phyloP scores from a whole-genome alignment of 2,329 filamentous ascomycete species.

The Fusarium aywerte region DNA sequence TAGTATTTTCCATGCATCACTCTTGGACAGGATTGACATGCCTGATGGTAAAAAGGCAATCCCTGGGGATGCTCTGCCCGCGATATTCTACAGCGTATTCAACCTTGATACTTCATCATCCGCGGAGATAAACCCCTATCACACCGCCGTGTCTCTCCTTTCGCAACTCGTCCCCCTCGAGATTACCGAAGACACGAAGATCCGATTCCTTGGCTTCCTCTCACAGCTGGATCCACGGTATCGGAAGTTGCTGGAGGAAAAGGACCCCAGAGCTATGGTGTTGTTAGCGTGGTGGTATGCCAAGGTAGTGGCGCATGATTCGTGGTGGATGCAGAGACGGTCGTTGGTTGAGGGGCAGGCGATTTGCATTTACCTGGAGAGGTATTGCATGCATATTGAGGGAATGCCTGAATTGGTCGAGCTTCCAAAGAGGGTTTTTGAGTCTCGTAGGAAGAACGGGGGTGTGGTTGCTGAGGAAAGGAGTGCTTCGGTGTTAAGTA shows the following conservation, averaged over 20 bases:
- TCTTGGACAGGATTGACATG: slow-evolving; percentile 6
- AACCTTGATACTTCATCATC: slow-evolving; percentile 35
- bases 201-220: slow-evolving; percentile 61
- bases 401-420: slow-evolving; percentile 30
- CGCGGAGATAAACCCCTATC: slow-evolving; percentile 48
- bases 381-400: slow-evolving; percentile 20
- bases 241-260: slow-evolving; percentile 57
- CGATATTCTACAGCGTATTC: slow-evolving; percentile 48
- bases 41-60: slow-evolving; percentile 30
- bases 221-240: slow-evolving; percentile 57
- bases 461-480: not conserved
- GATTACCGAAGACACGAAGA: slow-evolving; percentile 53
- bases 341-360: slow-evolving; percentile 61
- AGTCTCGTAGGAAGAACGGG: not conserved
- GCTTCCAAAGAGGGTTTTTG: slow-evolving; percentile 35
- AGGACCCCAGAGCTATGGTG: slow-evolving; percentile 64
- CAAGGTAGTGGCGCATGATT: slow-evolving; percentile 53
- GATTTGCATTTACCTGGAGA: slow-evolving; percentile 56
- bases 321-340: slow-evolving; percentile 62
- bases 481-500: not conserved
- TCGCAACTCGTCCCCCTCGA: slow-evolving; percentile 52
- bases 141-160: slow-evolving; percentile 51
- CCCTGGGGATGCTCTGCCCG: slow-evolving; percentile 45
- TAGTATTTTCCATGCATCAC: slow-evolving; percentile 57
- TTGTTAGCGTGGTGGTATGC: slow-evolving; percentile 68